Base-by-base conservation (phyloP, 164 flowering plant genomes). In the Stephania yunnanensis region DNA sequence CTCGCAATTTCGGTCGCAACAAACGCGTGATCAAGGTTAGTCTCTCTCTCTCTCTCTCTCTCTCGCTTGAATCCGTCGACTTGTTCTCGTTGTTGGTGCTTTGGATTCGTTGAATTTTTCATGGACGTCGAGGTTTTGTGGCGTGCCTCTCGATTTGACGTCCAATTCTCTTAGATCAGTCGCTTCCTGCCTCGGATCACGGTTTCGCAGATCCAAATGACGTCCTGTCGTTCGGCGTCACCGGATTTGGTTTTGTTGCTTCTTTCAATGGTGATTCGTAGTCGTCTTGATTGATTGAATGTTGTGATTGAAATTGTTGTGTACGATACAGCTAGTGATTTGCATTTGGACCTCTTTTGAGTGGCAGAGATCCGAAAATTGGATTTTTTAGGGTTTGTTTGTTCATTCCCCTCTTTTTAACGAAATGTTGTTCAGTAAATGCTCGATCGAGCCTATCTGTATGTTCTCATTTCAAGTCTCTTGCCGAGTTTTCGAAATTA, bases 141-240 rank as follows among this genome's bases (percentile, higher is more conserved):
- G 12, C 12, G 1, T 25, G 12, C 17, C 48, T 45, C 42, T 46
- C 12, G 75, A 65, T 64, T 73, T 64, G 1, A 36, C 65, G 55
- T 64, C 8, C 25, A 36, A 2, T 64, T 45, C 19, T 73, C 52
- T 17, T 65, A 73, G 58, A 73, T 73, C 75, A 25, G 42, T 73
- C 7, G 55, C 3, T 64, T 64, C 17, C 3, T 64, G 46, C 64
- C 4, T 46, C 15, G 70, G 46, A 73, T 64, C 63, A 65, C 69
- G 70, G 58, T n/a, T 73, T 73, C 46, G 15, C 6, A 64, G 20
- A 52, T 73, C 58, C 45, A 65, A 36, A 73, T 45, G 46, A 22
- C 9, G 44, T 73, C n/a, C 7, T 46, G 58, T 15, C 13, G 45
- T 65, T 73, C 17, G 75, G 64, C 66, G 17, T 20, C 19, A 7